These are phyloP conservation scores for Scleroderma citrinum DNA, from an alignment of 768 basidiomycete species.

Conservation along the genomic window DNA sequence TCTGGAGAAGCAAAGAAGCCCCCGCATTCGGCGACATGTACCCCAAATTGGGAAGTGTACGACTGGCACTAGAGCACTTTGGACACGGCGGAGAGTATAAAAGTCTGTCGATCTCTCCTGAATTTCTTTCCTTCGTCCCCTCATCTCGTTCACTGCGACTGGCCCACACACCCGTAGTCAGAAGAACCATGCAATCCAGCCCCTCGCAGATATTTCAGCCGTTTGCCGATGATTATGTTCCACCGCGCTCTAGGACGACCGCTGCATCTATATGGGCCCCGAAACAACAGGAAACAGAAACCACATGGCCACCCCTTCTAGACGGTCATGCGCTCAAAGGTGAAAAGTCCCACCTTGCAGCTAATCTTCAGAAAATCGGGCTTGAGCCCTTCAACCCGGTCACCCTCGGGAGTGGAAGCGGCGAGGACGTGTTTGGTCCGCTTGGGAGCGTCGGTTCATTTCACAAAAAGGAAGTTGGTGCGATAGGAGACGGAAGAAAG, in stretches of 20 bases:
- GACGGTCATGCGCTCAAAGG: conserved; percentile 54
- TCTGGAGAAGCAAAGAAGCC: conserved; percentile 24
- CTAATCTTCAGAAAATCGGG: conserved; percentile 22
- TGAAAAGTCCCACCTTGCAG: conserved; percentile 33
- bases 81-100: conserved; percentile 29
- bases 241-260: conserved; percentile 35
- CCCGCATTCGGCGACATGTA: conserved; percentile 24
- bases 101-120: conserved; percentile 8
- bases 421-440: conserved; percentile 66
- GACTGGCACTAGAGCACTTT: conserved; percentile 5
- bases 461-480: conserved; percentile 53
- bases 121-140: conserved; percentile 34
- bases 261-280: conserved; percentile 78
- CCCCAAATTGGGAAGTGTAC: conserved; percentile 24
- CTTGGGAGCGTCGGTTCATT: conserved; percentile 31
- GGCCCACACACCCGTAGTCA: conserved; percentile 5
- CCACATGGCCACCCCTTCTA: conserved; percentile 62
- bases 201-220: conserved; percentile 25
- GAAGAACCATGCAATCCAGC: conserved; percentile 28
- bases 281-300: conserved; percentile 62
- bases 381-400: conserved; percentile 16
- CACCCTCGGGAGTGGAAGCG: conserved; percentile 21
- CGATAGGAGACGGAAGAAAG: conserved; percentile 77
- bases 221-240: conserved; percentile 35
- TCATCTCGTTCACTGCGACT: conserved; percentile 33